Percentiles rank a stretch among this genome's conserved stretches.
Evolutionary conservation across 495 filamentous ascomycete genomes (phyloP).

Genomic region (Hypoxylon crocopeplum): DNA sequence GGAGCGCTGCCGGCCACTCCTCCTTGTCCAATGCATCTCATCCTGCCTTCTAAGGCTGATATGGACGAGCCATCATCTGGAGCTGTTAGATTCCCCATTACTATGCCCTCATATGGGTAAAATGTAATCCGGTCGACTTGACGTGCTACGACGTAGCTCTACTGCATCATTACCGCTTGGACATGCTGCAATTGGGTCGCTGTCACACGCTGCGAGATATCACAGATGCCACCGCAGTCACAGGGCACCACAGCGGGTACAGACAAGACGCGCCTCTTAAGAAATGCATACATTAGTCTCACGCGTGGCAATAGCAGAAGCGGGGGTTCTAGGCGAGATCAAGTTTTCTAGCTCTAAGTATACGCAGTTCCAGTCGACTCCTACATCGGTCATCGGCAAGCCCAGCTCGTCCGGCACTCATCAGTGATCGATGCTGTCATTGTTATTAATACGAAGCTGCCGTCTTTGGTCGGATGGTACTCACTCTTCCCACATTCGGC

Average conservation of each 20-base stretch:
- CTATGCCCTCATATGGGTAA: conserved; percentile 9
- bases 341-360: conserved; percentile 30
- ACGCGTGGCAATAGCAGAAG: conserved; percentile 36
- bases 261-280: conserved; percentile 23
- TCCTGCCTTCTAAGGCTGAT: conserved; percentile 38
- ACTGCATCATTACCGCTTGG: conserved; percentile 29
- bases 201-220: conserved; percentile 26
- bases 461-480: conserved; percentile 36
- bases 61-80: conserved; percentile 22
- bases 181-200: conserved; percentile 37
- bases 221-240: conserved; percentile 33
- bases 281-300: conserved; percentile 36
- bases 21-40: conserved; percentile 32
- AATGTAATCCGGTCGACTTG: conserved; percentile 22
- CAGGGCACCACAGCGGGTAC: conserved; percentile 24
- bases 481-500: conserved; percentile 91
- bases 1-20: conserved; percentile 2
- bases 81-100: conserved; percentile 32
- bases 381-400: conserved; percentile 27
- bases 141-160: conserved; percentile 29
- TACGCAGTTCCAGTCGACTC: conserved; percentile 17
- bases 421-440: conserved; percentile 57
- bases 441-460: conserved; percentile 33
- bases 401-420: conserved; percentile 21
- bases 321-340: conserved; percentile 31